A percentile compares a stretch with the other conserved stretches of the same genome.
Conservation (phyloP, 2,329 filamentous ascomycete species). For the Cladosporium austrohemisphaericum region DNA sequence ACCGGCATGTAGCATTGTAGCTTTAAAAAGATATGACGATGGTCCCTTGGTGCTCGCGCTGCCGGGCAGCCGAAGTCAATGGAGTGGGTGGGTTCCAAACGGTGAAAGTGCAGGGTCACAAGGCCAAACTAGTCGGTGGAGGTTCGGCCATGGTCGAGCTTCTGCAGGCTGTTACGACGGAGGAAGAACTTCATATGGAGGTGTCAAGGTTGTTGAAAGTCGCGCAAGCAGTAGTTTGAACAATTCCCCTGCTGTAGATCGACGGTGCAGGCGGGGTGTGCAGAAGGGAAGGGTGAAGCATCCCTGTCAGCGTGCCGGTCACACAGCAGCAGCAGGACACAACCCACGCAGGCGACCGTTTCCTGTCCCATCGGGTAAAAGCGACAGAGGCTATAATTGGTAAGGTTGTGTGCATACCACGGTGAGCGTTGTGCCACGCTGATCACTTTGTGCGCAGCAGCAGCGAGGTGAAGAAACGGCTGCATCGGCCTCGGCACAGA, state of each 20-base stretch:
- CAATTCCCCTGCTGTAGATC: not conserved
- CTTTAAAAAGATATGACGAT: conserved; percentile 14
- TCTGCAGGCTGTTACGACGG: not conserved
- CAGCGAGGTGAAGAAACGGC: not conserved
- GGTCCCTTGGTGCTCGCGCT: too few relatives aligned
- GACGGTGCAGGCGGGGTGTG: conserved; percentile 12
- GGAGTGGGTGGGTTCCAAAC: not conserved
- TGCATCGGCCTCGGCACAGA: not conserved
- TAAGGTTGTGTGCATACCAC: not conserved
- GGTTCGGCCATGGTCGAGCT: not conserved
- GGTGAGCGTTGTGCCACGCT: not conserved
- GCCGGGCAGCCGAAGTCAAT: conserved; percentile 5
- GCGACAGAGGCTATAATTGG: not conserved
- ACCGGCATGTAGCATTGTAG: conserved; percentile 5
- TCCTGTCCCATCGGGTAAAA: not conserved
- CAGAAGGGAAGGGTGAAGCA: not conserved
- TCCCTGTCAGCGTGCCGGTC: not conserved
- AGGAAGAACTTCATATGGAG: not conserved
- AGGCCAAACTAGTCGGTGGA: not conserved
- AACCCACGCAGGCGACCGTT: not conserved
- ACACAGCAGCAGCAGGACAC: not conserved
- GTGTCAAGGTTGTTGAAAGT: not conserved
- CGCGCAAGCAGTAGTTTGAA: too few relatives aligned
- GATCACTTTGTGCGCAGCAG: not conserved
- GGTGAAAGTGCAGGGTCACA: not conserved